Evolutionary conservation across 1,139 yeast genomes (phyloP), one percentile per base, ranked within the genome.

Genomic region (Scheffersomyces segobiensis): DNA sequence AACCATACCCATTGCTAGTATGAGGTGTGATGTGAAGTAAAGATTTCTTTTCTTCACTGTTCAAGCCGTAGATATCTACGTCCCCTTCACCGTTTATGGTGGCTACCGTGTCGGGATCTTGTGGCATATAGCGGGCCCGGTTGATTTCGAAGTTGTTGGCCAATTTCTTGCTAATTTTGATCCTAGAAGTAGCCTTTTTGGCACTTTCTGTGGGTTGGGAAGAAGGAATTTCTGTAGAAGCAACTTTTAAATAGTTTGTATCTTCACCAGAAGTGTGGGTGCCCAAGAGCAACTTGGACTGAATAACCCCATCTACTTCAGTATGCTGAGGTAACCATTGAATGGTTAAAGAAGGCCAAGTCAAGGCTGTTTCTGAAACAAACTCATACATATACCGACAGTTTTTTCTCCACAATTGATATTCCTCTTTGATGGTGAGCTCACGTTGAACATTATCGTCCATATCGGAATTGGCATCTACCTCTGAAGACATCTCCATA

Each of bases 211-310:
- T 60, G 48, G 59, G 66, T 1, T 63, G 73, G 32, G 65, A 64
- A 62, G 69, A 60, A 0, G 97, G 97, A n/a, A 90, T 66, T 57
- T 87, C 88, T 1, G 93, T 85, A 4, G 86, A 76, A 1, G 95
- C 97, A 42, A 93, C 75, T 68, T 95, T 90, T 62, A 95, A 73
- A 71, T 86, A 91, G 69, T 95, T 91, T 3, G 83, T 83, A 57
- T 88, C 96, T 58, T 85, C 87, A 2, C 92, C 96, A 0, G 93
- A 85, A 0, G 98, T 91, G 69, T 91, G 93, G 0, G 99, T 95
- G 14, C 98, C 97, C 50, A 93, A 74, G 22, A 93, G 71, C 57
- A 95, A 71, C 54, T 69, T 72, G 42, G 81, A 71, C 66, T 79
- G 75, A 69, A 84, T 61, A 68, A 83, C 63, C 62, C 81, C 68